Evolutionary conservation across 2,329 filamentous ascomycete genomes (phyloP), one percentile per base, ranked within the genome.

Genomic region (Zasmidium citrigriseum): DNA sequence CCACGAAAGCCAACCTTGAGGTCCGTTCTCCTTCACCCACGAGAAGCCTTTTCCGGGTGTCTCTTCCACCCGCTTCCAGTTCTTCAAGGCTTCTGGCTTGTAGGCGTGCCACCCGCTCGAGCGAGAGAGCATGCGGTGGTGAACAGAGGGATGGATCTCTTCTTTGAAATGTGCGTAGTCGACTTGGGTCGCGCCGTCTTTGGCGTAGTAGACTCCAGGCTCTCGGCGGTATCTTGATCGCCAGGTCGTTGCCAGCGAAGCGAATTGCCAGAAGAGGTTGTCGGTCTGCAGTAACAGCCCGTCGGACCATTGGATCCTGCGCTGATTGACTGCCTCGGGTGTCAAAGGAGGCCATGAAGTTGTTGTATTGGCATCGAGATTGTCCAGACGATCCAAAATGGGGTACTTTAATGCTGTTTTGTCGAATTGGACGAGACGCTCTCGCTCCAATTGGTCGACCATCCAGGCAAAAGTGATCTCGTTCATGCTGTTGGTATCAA

Each of bases 391-490:
- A 18, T 58, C 56, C 18, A 64, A 48, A 10, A 64, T 56, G 5
- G 61, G 61, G 34, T 58, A 64, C 23, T 60, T 58, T 14, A 64
- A 47, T 7, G 54, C 54, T n/a, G 45, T 51, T 12, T 54, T 57
- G 22, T 45, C 55, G 54, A 64, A 60, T 20, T 64, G 59, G 10
- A 64, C 54, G 12, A 64, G 34, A 7, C 29, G 48, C 24, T 49
- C 50, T 21, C 45, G 25, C 1, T 59, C 59, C 25, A 69, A 54
- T 45, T 69, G 67, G 44, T 69, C 67, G 52, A 75, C 71, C 74
- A 76, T 76, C 74, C 74, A 76, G 14, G 73, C 73, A 16, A 75
- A 65, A 0, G 72, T 71, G 20, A 75, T 68, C 22, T 74, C 69
- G 14, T 72, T 67, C 20, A 72, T 60, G 9, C 67, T 59, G 44